These are phyloP conservation scores for Juncus effusus DNA, from an alignment of 176 grass and related monocot species.

Conservation along the genomic window DNA sequence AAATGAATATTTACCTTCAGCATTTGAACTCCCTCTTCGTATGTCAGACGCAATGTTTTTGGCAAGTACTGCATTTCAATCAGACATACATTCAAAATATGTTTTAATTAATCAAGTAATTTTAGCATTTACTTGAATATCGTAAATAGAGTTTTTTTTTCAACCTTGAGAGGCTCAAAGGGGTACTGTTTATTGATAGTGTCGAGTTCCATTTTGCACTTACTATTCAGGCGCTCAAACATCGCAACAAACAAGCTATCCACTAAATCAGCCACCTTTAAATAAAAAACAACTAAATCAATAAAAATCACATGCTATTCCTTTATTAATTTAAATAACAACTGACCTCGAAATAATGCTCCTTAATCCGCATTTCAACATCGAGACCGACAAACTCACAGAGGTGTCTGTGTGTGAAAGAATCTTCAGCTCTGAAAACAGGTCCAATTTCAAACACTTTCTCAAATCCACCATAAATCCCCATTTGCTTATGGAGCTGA, in stretches of 20 bases:
- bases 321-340: too few species aligned
- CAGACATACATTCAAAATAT: not conserved
- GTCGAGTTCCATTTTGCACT: constrained; percentile 67
- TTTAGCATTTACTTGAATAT: too few species aligned
- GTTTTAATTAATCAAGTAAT: too few species aligned
- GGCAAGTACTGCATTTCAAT: constrained; percentile 60
- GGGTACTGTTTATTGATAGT: constrained; percentile 82
- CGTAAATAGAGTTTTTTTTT: too few species aligned
- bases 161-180: constrained; percentile 79
- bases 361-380: constrained; percentile 81
- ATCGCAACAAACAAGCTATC: constrained; percentile 84
- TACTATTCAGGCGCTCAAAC: constrained; percentile 82
- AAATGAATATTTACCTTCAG: constrained; percentile 50
- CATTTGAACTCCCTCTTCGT: constrained; percentile 88
- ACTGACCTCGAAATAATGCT: constrained; percentile 80
- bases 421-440: constrained; percentile 81
- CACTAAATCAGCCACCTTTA: constrained; percentile 74
- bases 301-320: too few species aligned
- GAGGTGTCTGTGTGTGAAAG: constrained; percentile 75
- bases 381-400: constrained; percentile 83
- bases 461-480: constrained; percentile 58
- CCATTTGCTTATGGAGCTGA: constrained; percentile 72
- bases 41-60: constrained; percentile 77
- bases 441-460: constrained; percentile 72
- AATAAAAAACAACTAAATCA: too few species aligned